Percentiles rank a stretch among this genome's conserved stretches.
These are phyloP conservation scores for Flammula alnicola DNA, from an alignment of 1,284 basidiomycete species.

Conservation along the genomic window DNA sequence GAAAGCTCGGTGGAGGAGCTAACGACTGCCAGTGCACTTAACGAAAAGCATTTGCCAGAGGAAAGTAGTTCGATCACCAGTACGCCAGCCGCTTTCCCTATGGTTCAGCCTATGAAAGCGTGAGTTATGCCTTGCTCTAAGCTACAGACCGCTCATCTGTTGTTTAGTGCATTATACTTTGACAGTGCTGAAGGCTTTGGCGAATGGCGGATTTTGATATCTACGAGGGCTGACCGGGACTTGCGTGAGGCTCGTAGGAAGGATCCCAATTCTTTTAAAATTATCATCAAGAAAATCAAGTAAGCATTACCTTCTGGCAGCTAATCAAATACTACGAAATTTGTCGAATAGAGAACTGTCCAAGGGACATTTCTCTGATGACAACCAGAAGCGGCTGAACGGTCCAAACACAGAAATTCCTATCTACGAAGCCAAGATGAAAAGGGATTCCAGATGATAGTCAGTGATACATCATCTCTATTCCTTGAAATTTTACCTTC, in stretches of 20 bases:
- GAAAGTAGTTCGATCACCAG: neutral
- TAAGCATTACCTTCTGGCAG: constrained; percentile 26
- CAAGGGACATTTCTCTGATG: constrained; percentile 66
- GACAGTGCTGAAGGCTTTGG: constrained; percentile 57
- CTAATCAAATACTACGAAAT: neutral
- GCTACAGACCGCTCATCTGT: neutral
- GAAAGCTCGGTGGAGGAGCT: neutral
- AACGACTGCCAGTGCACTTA: neutral
- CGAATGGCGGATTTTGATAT: constrained; percentile 56
- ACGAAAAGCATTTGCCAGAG: neutral
- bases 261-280: constrained; percentile 47
- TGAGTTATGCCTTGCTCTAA: constrained; percentile 8
- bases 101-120: constrained; percentile 30
- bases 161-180: constrained; percentile 43
- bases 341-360: constrained; percentile 63
- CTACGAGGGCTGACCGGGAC: constrained; percentile 46
- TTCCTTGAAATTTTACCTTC: neutral
- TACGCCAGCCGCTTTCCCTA: constrained; percentile 20
- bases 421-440: constrained; percentile 74
- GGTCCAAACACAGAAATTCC: constrained; percentile 51
- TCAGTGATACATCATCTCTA: constrained; percentile 34
- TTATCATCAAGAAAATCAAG: constrained; percentile 66
- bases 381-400: constrained; percentile 69
- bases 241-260: constrained; percentile 45
- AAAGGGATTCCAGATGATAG: constrained; percentile 64